Percentiles rank a stretch among this genome's conserved stretches.
Evolutionary conservation across 306 rosid species (phyloP).

Genomic region (Rosa rugosa): DNA sequence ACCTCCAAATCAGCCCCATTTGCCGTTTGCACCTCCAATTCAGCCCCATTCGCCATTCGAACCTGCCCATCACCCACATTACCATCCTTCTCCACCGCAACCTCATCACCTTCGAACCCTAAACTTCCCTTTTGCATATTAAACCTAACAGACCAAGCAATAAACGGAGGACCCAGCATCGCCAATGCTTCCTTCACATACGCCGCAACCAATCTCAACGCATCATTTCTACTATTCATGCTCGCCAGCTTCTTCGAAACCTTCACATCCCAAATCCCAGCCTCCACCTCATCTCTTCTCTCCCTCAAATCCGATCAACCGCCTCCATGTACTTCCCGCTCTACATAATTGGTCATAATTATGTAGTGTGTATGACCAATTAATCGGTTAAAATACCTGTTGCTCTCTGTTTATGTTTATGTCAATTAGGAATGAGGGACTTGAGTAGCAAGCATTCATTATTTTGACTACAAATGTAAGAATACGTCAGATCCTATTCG

Average conservation of each 20-base stretch:
- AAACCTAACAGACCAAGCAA: slow-evolving; percentile 34
- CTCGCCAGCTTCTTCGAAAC: slow-evolving; percentile 41
- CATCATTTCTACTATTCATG: slow-evolving; percentile 51
- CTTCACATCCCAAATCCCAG: slow-evolving; percentile 47
- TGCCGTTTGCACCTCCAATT: background rate
- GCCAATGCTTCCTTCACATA: slow-evolving; percentile 64
- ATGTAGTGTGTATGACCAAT: no score
- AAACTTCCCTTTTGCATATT: background rate
- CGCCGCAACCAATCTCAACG: slow-evolving; percentile 37
- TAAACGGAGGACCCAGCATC: slow-evolving; percentile 51
- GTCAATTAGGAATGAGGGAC: no score
- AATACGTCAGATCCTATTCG: no score
- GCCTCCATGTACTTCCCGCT: slow-evolving; percentile 46
- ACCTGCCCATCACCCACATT: background rate
- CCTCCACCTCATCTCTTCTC: slow-evolving; percentile 52
- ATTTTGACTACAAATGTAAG: no score
- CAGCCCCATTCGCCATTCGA: background rate
- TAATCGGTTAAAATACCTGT: no score
- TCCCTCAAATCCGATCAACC: slow-evolving; percentile 49
- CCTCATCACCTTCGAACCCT: background rate
- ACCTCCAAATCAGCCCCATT: background rate
- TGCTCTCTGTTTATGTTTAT: no score
- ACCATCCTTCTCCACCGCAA: background rate
- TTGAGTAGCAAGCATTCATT: no score
- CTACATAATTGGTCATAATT: no score